Evolutionary conservation across 495 filamentous ascomycete species (phyloP).

Genomic region (Tuber microsphaerosporum): DNA sequence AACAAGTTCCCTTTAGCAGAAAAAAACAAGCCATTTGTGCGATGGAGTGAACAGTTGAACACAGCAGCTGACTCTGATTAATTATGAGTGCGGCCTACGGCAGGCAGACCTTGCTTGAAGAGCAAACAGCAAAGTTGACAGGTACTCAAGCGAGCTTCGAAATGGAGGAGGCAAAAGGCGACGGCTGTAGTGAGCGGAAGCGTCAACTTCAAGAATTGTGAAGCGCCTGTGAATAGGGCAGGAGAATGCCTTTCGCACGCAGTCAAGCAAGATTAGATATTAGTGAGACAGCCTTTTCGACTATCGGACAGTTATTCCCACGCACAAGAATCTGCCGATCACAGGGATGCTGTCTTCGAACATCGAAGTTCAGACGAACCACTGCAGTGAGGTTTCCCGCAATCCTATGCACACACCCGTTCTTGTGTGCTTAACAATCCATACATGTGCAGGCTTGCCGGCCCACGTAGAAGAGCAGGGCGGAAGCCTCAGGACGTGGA

Average conservation of each 20-base stretch:
- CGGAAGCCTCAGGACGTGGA: constrained; percentile 18
- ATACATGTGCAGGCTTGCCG: constrained; percentile 18
- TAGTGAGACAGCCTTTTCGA: neutral
- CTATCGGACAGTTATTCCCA: neutral
- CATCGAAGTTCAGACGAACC: constrained; percentile 29
- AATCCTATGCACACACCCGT: constrained; percentile 16
- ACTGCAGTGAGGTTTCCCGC: constrained; percentile 13
- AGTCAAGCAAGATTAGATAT: neutral
- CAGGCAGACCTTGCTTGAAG: constrained; percentile 18
- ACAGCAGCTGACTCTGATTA: constrained; percentile 12
- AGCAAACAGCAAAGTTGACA: constrained; percentile 20
- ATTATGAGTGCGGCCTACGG: constrained; percentile 14
- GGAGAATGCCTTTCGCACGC: neutral
- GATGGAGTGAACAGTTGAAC: constrained; percentile 6
- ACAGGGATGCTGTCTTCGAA: constrained; percentile 1
- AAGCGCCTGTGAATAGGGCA: neutral
- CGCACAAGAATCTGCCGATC: constrained; percentile 4
- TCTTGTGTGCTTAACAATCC: constrained; percentile 9
- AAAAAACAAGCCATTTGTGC: neutral
- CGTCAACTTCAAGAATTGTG: neutral
- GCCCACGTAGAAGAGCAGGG: constrained; percentile 4
- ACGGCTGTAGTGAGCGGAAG: neutral
- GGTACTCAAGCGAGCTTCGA: constrained; percentile 8
- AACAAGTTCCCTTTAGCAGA: constrained; percentile 8
- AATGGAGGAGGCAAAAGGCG: neutral